Base-by-base conservation (phyloP, 805 yeast species). In the Kodamaea restingae region DNA sequence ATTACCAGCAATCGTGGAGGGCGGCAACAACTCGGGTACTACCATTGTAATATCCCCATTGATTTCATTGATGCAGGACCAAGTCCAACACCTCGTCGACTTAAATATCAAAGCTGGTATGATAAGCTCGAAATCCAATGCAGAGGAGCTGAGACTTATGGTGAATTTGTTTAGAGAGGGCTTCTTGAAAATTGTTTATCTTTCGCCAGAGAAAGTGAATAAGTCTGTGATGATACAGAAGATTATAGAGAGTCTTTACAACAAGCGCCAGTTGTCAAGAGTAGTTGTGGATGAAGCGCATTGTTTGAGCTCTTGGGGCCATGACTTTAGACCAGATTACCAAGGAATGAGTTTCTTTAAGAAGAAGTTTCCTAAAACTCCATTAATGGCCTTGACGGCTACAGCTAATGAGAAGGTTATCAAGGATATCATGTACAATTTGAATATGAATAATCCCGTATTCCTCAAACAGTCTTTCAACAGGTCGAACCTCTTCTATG, bases 221-320 rank as follows among this genome's bases (percentile, higher is more conserved):
- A 80, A 83, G 2, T 85, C 95, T 14, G 70, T 63, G 4, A 78
- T 79, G 51, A 80, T 91, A 32, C 82, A 77, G 51, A 70, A 67
- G 39, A 81, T 82, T 0, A 78, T 93, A 39, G 60, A 70, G 8
- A 68, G 61, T 36, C 64, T 93, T 6, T 70, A 84, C 56, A 64
- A 69, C 12, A 71, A 70, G 20, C 66, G 73, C 10, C 65, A 67
- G 49, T 65, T 93, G 26, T 95, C 97, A 0, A 70, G 98, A 39
- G 73, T 93, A 27, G 96, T 93, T 8, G 88, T 93, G 32, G 98
- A 93, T 63, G 98, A 88, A 56, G 98, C 98, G 0, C 98, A 93
- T 63, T 93, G 98, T 72, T 95, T 93, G 32, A 87, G 96, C 38
- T 84, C 95, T 8, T 93, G 98, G 98, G 98, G 98, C 15, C 98